These are phyloP conservation scores for Monilinia vaccinii-corymbosi DNA, from an alignment of 2,329 filamentous ascomycete species.

Conservation along the genomic window DNA sequence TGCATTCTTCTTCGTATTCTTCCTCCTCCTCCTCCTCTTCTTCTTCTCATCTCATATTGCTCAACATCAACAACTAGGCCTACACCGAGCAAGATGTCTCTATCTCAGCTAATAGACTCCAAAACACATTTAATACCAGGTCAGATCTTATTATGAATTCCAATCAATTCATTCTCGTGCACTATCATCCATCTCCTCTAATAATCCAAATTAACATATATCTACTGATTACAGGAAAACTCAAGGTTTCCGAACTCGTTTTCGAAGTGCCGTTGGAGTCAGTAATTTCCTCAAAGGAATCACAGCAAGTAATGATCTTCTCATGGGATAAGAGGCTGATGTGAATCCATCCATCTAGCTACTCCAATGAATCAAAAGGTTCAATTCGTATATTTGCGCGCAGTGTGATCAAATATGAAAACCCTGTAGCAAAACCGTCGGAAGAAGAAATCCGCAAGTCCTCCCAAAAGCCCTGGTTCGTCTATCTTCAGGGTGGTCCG, in stretches of 20 bases:
- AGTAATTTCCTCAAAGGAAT: slow-evolving; percentile 56
- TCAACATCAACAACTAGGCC: no score
- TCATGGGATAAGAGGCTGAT: slow-evolving; percentile 37
- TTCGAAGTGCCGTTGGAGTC: slow-evolving; percentile 84
- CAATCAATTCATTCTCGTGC: no score
- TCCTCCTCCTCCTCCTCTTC: no score
- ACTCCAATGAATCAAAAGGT: slow-evolving; percentile 30
- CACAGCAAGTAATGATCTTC: slow-evolving; percentile 33
- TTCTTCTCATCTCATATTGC: no score
- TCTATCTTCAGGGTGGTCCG: slow-evolving; percentile 63
- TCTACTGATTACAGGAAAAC: slow-evolving; percentile 59
- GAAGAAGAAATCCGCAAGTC: slow-evolving; percentile 33
- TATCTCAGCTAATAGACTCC: slow-evolving; percentile 25
- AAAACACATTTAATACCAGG: slow-evolving; percentile 13
- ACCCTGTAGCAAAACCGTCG: slow-evolving; percentile 33
- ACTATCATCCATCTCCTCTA: no score
- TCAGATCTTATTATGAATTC: background rate
- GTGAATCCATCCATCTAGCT: background rate
- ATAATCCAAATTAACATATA: no score
- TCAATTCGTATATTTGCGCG: slow-evolving; percentile 71
- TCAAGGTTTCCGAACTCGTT: slow-evolving; percentile 73
- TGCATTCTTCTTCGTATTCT: no score
- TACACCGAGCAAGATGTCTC: slow-evolving; percentile 19
- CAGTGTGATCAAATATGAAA: slow-evolving; percentile 58
- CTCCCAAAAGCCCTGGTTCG: slow-evolving; percentile 48